A percentile compares a stretch with the other conserved stretches of the same genome.
Evolutionary conservation across 768 basidiomycete genomes (phyloP).

Genomic region (Hericium rajendrae): DNA sequence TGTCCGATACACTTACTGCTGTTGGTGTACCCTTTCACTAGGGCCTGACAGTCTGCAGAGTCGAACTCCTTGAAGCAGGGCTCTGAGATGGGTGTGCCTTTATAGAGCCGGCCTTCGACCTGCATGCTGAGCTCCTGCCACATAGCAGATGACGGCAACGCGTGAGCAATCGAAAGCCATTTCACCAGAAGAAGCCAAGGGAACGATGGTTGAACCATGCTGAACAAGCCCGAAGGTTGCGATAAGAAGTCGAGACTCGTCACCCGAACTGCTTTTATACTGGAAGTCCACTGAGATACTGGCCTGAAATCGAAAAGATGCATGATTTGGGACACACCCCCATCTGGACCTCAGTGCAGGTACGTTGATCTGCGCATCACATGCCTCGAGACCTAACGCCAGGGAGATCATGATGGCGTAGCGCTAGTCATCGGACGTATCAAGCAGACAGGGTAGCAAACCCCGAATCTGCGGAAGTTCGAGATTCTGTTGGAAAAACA

Average conservation of each 20-base stretch:
- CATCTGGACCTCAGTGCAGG: not conserved
- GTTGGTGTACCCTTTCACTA: not conserved
- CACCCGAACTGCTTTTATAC: not conserved
- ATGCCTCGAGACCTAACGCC: not conserved
- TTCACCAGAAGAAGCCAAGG: not conserved
- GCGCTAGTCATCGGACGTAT: not conserved
- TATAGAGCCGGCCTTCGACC: not conserved
- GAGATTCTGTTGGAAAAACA: not conserved
- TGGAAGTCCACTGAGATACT: not conserved
- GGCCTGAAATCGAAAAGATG: not conserved
- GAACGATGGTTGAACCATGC: not conserved
- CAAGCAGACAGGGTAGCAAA: not conserved
- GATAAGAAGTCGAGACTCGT: not conserved
- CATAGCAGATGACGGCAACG: not conserved
- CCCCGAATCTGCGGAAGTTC: not conserved
- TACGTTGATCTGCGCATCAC: not conserved
- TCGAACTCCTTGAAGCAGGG: not conserved
- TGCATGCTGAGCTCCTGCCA: not conserved
- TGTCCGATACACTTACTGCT: not conserved
- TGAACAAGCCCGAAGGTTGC: not conserved
- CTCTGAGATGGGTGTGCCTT: not conserved
- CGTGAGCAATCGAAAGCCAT: not conserved
- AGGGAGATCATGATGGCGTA: not conserved
- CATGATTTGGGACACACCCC: not conserved
- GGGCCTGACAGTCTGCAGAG: not conserved